Evolutionary conservation across 2,329 filamentous ascomycete genomes (phyloP), one percentile per base, ranked within the genome.

Genomic region (Cyclaneusma minus): DNA sequence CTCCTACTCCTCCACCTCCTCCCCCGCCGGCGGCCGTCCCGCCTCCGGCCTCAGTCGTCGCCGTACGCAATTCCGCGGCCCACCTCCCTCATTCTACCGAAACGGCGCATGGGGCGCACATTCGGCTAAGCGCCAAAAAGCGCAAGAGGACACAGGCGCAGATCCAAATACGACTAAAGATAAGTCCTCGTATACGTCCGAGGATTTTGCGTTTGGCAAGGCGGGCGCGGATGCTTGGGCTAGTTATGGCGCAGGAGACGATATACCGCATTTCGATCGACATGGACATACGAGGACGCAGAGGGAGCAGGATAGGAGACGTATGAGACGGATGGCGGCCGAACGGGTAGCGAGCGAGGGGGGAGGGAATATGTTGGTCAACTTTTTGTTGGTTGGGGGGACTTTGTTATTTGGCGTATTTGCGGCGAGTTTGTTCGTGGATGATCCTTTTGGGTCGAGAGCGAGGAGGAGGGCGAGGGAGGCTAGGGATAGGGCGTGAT

Each of bases 51-150:
- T 98, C 16, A 84, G 75, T 47, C 68, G 76, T 21, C 68, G 87
- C 13, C 63, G 82, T 3, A 69, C 72, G 3, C 63, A 74, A 4
- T 94, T 91, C 51, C 68, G 68, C 12, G 87, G 87, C 0, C 87
- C 89, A 3, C 85, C 89, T 26, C 85, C 87, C 0, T 81, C 72
- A 36, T 95, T 94, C 56, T 94, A 83, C 51, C 66, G 75, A 11
- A 73, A 65, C 34, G 84, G 83, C 4, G 82, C 79, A 3, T 91
- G 83, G 65, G 81, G 80, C 24, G 49, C 55, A 3, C 68, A 80
- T 31, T 47, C 54, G 3, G 64, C 64, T 18, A 78, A 77, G 52
- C 50, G 71, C 19, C 51, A 53, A 28, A 59, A 60, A 18, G 62
- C 63, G 22, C 63, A 69, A 22, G 47, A 36, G 30, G 21, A 35